Evolutionary conservation across 2,329 filamentous ascomycete genomes (phyloP).

Genomic region (Diaporthe sp.): DNA sequence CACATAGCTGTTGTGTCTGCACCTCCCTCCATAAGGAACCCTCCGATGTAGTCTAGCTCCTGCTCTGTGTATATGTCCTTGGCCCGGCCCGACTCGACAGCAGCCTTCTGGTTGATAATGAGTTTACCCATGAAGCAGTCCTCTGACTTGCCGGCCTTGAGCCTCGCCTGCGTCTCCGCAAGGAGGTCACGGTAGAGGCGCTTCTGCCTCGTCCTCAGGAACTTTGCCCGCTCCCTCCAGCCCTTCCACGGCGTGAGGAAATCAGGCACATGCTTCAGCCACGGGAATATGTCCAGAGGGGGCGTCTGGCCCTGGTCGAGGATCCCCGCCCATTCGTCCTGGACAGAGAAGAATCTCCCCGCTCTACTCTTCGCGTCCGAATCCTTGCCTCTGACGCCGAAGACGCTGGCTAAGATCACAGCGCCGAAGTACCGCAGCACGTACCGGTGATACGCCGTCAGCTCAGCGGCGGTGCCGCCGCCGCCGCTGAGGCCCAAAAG

Average conservation of each 20-base stretch:
- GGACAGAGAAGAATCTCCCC: constrained; percentile 42
- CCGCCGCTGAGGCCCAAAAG: constrained; percentile 34
- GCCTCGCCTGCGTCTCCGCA: constrained; percentile 34
- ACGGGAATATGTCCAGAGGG: constrained; percentile 45
- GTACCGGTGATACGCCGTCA: constrained; percentile 40
- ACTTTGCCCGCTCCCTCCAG: constrained; percentile 40
- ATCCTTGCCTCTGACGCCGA: constrained; percentile 42
- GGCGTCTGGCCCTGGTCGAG: constrained; percentile 40
- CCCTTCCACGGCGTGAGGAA: constrained; percentile 45
- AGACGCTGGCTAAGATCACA: constrained; percentile 43
- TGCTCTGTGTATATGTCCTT: constrained; percentile 39
- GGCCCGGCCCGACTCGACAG: constrained; percentile 14
- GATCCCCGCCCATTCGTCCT: constrained; percentile 42
- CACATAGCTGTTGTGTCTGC: constrained; percentile 42
- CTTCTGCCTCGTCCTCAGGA: constrained; percentile 40
- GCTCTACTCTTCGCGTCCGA: constrained; percentile 30
- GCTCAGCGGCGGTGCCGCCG: not conserved
- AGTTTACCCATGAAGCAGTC: constrained; percentile 42
- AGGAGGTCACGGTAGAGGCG: constrained; percentile 43
- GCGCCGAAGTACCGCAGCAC: constrained; percentile 43
- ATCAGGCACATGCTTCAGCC: constrained; percentile 44
- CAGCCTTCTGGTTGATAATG: constrained; percentile 2
- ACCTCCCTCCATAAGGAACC: constrained; percentile 43
- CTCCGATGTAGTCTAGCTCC: constrained; percentile 42
- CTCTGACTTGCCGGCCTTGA: constrained; percentile 36